Evolutionary conservation across 2,329 filamentous ascomycete species (phyloP), one percentile per base, ranked within the genome.

Genomic region (Xylariaceae sp.): DNA sequence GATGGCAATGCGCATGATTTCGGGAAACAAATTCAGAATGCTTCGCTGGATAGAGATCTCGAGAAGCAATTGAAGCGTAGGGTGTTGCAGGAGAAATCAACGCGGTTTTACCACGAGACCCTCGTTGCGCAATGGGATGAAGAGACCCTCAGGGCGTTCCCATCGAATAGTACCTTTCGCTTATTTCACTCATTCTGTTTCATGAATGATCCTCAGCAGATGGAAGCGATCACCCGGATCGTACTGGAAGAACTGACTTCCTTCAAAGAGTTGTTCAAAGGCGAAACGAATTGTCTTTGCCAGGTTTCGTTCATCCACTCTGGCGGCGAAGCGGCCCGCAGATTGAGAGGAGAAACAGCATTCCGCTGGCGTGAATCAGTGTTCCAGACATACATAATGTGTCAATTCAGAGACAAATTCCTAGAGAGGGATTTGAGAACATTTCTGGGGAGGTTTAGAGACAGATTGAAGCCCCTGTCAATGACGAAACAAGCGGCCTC

Each of bases 331-430:
- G 44, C 46, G 3, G 27, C 4, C 7, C 36, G 18, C 10, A 44
- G 18, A 15, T 6, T 40, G 27, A 56, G 3, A 61, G 62, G 0
- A 57, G 64, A 9, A 17, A 65, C 65, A 0, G 66, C 67, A 0
- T 70, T 62, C 43, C 54, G 45, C 6, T 70, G 67, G 67, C 63
- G 66, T 3, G 52, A 45, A 0, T 46, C 54, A 0, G 42, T 52
- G 0, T 69, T 60, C 27, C 61, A 69, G 38, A 46, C 54, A 0
- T 68, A 70, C 19, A 47, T 70, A 17, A 61, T 55, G 56, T 40
- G 69, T 3, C 44, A 58, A 19, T 69, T 63, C 59, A 48, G 52
- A 14, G 65, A 67, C 0, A 68, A 69, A 44, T 68, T 55, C 51
- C 9, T 70, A 7, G 66, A 67, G 49, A 39, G 35, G 11, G 56